A percentile compares a stretch with the other conserved stretches of the same genome.
Conservation (phyloP, 305 asterid species). For the Ilex paraguariensis region DNA sequence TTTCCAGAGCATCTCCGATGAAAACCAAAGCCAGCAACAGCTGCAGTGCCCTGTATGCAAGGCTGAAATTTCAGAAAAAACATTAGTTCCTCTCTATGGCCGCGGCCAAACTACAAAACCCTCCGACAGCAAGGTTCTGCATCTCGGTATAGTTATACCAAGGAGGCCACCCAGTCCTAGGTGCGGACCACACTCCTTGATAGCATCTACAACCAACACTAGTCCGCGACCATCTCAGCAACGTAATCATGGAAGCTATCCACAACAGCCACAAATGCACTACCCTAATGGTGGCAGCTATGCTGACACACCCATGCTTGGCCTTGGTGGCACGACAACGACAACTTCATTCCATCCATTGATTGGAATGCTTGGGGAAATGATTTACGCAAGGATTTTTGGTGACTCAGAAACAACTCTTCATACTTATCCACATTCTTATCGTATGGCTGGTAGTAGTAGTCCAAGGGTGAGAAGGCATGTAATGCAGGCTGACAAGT, state of each 20-base stretch:
- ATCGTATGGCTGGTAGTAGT: slow-evolving; percentile 36
- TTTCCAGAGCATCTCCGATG: slow-evolving; percentile 19
- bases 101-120: slow-evolving; percentile 30
- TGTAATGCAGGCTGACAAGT: slow-evolving; percentile 49
- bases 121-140: slow-evolving; percentile 19
- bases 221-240: slow-evolving; percentile 21
- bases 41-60: slow-evolving; percentile 61
- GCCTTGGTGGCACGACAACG: slow-evolving; percentile 14
- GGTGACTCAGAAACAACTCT: slow-evolving; percentile 61
- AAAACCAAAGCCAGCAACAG: slow-evolving; percentile 20
- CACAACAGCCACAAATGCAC: slow-evolving; percentile 10
- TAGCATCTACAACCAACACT: slow-evolving; percentile 9
- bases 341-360: slow-evolving; percentile 23
- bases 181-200: slow-evolving; percentile 27
- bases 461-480: slow-evolving; percentile 64
- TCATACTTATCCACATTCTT: slow-evolving; percentile 55
- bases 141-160: slow-evolving; percentile 21
- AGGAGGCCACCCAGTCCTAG: slow-evolving; percentile 39
- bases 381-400: slow-evolving; percentile 72
- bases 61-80: slow-evolving; percentile 41
- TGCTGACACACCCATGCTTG: slow-evolving; percentile 19
- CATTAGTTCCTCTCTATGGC: slow-evolving; percentile 62
- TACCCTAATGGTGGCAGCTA: slow-evolving; percentile 5
- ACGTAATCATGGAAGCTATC: slow-evolving; percentile 12
- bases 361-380: slow-evolving; percentile 68